phyloP scores from a whole-genome alignment of 2,329 filamentous ascomycete genomes.

The Colletotrichum sp. region DNA sequence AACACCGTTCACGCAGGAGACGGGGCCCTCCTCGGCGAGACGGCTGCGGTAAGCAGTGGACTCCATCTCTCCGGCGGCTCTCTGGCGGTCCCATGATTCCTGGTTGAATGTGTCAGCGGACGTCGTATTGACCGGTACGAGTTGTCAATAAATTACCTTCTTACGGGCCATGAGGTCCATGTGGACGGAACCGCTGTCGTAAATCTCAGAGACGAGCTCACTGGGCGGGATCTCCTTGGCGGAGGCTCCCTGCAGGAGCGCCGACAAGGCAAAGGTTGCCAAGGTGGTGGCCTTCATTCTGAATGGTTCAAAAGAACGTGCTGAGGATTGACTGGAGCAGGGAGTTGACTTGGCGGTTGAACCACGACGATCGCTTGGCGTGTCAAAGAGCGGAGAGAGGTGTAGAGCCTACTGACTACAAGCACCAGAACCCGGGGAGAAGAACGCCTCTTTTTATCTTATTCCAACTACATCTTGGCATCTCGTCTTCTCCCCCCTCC shows the following conservation, averaged over 20 bases:
- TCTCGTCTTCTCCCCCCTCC: not conserved
- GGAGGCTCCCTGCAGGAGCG: slow-evolving; percentile 13
- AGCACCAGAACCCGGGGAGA: not conserved
- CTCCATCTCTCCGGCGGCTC: slow-evolving; percentile 18
- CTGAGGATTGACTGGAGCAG: not conserved
- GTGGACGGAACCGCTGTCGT: slow-evolving; percentile 23
- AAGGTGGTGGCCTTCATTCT: slow-evolving; percentile 18
- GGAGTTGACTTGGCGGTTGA: not conserved
- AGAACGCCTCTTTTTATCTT: not conserved
- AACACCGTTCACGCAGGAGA: slow-evolving; percentile 20
- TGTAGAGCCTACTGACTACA: not conserved
- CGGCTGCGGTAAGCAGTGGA: slow-evolving; percentile 14
- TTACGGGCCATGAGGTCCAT: slow-evolving; percentile 24
- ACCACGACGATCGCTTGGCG: not conserved
- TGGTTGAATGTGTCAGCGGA: not conserved
- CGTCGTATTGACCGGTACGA: not conserved
- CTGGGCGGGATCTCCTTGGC: slow-evolving; percentile 25
- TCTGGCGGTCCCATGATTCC: slow-evolving; percentile 20
- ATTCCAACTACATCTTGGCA: not conserved
- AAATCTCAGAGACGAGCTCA: slow-evolving; percentile 21
- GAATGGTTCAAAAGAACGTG: not conserved
- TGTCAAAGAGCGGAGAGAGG: not conserved
- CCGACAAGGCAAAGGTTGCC: slow-evolving; percentile 14
- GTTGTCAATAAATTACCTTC: slow-evolving; percentile 12
- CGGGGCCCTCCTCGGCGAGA: slow-evolving; percentile 13